phyloP scores from a whole-genome alignment of 2,329 filamentous ascomycete species.

The Metarhizium rileyi region DNA sequence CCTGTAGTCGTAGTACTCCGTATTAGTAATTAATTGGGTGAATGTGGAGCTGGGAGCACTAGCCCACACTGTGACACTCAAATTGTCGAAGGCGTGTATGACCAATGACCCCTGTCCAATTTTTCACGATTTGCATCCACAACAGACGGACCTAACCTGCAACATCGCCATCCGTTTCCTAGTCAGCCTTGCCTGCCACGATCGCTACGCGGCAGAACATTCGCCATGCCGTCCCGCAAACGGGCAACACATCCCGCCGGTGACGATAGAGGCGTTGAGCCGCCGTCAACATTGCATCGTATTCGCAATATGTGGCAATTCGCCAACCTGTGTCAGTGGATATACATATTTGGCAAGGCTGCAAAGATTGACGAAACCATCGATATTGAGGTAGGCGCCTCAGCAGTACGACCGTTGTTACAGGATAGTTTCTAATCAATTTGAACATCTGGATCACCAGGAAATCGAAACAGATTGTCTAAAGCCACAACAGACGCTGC shows the following conservation, averaged over 20 bases:
- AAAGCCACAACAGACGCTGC: conserved; percentile 62
- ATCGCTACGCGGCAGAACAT: not conserved
- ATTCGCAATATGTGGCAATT: conserved; percentile 94
- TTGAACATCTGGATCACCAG: conserved; percentile 34
- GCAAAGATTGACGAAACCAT: conserved; percentile 85
- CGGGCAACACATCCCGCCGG: conserved; percentile 1
- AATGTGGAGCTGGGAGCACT: too few species aligned
- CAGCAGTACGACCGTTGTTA: not conserved
- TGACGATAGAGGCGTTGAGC: not conserved
- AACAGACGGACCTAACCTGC: not conserved
- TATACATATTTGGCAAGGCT: conserved; percentile 78
- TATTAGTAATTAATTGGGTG: too few species aligned
- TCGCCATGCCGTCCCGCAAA: conserved; percentile 10
- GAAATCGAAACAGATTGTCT: conserved; percentile 84
- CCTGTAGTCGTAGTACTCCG: too few species aligned
- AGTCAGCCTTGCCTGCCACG: not conserved
- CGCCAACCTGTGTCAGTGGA: conserved; percentile 86
- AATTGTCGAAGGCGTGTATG: not conserved
- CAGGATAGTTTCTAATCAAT: not conserved
- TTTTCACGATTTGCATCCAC: not conserved
- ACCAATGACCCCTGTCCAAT: not conserved
- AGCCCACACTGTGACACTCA: not conserved
- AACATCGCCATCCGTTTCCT: not conserved
- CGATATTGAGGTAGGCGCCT: conserved; percentile 67
- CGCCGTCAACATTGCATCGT: conserved; percentile 41